Conservation (phyloP, 768 basidiomycete species). For the Hirschioporus abietinus region DNA sequence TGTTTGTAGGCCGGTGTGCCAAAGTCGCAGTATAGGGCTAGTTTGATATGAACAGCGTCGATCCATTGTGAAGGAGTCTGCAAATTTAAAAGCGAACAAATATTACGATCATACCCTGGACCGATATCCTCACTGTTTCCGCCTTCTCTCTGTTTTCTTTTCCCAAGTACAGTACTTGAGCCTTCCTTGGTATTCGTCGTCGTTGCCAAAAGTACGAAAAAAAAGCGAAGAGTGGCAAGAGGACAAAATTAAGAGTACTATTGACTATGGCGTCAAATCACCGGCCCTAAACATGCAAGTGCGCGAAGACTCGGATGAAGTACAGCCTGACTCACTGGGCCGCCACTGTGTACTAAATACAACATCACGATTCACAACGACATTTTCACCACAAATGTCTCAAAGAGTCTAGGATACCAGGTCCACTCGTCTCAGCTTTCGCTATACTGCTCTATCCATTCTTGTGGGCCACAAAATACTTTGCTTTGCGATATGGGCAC, state of each 20-base stretch:
- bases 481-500: too few relatives aligned
- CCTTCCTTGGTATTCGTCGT: background rate
- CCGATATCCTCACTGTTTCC: background rate
- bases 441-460: too few relatives aligned
- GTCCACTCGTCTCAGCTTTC: too few relatives aligned
- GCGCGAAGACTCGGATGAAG: too few relatives aligned
- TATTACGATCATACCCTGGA: background rate
- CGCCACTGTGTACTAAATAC: too few relatives aligned
- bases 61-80: slow-evolving; percentile 31
- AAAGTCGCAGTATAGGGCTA: slow-evolving; percentile 88
- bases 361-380: too few relatives aligned
- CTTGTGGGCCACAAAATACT: too few relatives aligned
- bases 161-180: background rate
- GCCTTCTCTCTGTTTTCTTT: background rate
- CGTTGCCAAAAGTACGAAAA: background rate
- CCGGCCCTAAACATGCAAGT: too few relatives aligned
- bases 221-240: background rate
- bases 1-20: slow-evolving; percentile 81
- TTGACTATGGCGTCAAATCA: background rate
- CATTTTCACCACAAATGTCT: too few relatives aligned
- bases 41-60: slow-evolving; percentile 94
- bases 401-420: too few relatives aligned
- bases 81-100: background rate
- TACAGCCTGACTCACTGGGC: too few relatives aligned
- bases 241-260: too few relatives aligned